Conservation (phyloP, 2,329 filamentous ascomycete genomes). For the Alternaria triticimaculans region DNA sequence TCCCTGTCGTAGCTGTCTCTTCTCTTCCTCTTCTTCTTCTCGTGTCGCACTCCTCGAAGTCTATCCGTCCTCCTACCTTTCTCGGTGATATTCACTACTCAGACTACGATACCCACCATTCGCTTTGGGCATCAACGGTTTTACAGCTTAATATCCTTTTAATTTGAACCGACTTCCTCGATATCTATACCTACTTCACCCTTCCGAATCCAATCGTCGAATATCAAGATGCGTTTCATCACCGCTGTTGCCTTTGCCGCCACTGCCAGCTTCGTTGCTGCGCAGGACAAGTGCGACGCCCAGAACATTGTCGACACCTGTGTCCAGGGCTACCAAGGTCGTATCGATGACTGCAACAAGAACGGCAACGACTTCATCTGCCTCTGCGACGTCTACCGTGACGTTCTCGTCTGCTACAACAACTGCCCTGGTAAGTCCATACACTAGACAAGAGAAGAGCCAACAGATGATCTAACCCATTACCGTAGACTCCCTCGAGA, state of each 20-base stretch:
- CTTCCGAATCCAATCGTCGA: not conserved
- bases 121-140: not conserved
- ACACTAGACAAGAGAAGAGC: not conserved
- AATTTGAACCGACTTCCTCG: not conserved
- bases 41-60: not conserved
- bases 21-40: not conserved
- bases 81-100: not conserved
- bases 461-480: not conserved
- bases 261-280: conserved; percentile 48
- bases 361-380: conserved; percentile 61
- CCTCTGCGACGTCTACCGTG: conserved; percentile 63
- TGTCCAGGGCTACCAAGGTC: conserved; percentile 49
- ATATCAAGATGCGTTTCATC: conserved; percentile 43
- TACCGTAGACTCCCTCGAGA: conserved; percentile 45
- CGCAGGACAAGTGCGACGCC: conserved; percentile 46
- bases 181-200: not conserved
- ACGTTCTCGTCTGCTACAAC: conserved; percentile 67
- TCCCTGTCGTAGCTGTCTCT: not conserved
- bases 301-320: conserved; percentile 60
- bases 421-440: conserved; percentile 60
- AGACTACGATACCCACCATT: not conserved
- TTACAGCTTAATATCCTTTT: not conserved
- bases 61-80: not conserved
- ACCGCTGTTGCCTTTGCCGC: conserved; percentile 34
- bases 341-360: conserved; percentile 52